phyloP scores from a whole-genome alignment of 1,284 basidiomycete genomes.

The Sporisorium iseilematis-ciliati region DNA sequence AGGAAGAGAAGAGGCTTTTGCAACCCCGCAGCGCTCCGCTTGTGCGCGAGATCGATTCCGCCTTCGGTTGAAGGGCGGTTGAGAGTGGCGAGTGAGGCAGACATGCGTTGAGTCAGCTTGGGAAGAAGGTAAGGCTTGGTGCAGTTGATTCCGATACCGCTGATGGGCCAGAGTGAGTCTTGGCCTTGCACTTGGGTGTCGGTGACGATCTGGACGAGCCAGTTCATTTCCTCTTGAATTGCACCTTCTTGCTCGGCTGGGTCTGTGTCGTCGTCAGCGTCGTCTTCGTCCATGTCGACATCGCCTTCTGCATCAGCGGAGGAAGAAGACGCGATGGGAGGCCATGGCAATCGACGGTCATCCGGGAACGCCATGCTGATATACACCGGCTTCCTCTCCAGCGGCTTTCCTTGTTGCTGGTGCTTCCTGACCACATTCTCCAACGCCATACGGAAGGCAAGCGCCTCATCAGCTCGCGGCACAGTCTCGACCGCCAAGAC shows the following conservation, averaged over 20 bases:
- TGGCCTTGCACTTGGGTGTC: slow-evolving; percentile 40
- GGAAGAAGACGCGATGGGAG: slow-evolving; percentile 11
- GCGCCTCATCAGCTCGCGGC: slow-evolving; percentile 59
- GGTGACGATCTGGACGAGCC: slow-evolving; percentile 43
- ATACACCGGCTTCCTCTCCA: slow-evolving; percentile 54
- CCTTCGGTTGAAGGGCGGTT: slow-evolving; percentile 22
- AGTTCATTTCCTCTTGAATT: slow-evolving; percentile 45
- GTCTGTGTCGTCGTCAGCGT: slow-evolving; percentile 27
- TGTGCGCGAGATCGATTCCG: slow-evolving; percentile 23
- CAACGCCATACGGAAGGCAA: slow-evolving; percentile 53
- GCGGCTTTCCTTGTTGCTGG: slow-evolving; percentile 17
- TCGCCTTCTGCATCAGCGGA: slow-evolving; percentile 16
- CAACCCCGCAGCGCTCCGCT: slow-evolving; percentile 12
- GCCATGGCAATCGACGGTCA: slow-evolving; percentile 50
- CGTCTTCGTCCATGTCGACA: slow-evolving; percentile 38
- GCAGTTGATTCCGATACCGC: slow-evolving; percentile 64
- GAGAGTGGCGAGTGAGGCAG: slow-evolving; percentile 32
- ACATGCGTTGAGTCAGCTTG: slow-evolving; percentile 47
- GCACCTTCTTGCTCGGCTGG: slow-evolving; percentile 23
- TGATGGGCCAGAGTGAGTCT: slow-evolving; percentile 44
- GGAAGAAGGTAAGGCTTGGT: slow-evolving; percentile 58
- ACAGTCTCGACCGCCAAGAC: slow-evolving; percentile 62
- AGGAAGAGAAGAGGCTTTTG: slow-evolving; percentile 58
- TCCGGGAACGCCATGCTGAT: slow-evolving; percentile 55
- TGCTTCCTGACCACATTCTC: slow-evolving; percentile 33